A percentile compares a stretch with the other conserved stretches of the same genome.
Evolutionary conservation across 2,329 filamentous ascomycete genomes (phyloP).

Genomic region (Sporothrix protearum): DNA sequence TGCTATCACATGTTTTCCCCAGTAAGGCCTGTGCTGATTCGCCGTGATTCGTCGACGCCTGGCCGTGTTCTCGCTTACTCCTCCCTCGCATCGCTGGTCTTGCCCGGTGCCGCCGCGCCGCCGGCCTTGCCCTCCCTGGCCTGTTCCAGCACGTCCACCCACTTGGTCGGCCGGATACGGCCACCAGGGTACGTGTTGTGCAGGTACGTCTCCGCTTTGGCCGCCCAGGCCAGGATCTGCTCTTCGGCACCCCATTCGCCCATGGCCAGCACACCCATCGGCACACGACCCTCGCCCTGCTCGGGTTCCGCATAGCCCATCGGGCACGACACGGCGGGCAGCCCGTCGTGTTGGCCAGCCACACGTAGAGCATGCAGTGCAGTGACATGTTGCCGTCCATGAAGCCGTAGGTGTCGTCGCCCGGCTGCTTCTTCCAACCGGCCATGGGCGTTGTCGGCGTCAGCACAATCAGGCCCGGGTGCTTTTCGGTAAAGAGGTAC

Average conservation of each 20-base stretch:
- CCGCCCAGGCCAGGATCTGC: slow-evolving; percentile 57
- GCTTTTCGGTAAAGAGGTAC: slow-evolving; percentile 62
- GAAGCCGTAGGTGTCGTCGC: slow-evolving; percentile 65
- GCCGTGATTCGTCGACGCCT: background rate
- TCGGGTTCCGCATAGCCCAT: slow-evolving; percentile 65
- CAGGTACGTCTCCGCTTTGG: slow-evolving; percentile 55
- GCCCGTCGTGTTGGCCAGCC: slow-evolving; percentile 78
- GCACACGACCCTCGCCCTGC: slow-evolving; percentile 56
- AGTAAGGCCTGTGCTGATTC: background rate
- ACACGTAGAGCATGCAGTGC: slow-evolving; percentile 81
- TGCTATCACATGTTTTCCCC: background rate
- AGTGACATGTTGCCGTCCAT: slow-evolving; percentile 70
- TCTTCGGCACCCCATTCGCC: slow-evolving; percentile 66
- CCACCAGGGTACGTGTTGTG: slow-evolving; percentile 45
- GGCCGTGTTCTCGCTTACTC: background rate
- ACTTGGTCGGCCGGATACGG: slow-evolving; percentile 49
- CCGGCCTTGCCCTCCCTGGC: slow-evolving; percentile 32
- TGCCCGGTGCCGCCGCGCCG: background rate
- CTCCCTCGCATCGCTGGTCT: background rate
- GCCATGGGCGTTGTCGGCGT: slow-evolving; percentile 72
- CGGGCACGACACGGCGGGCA: slow-evolving; percentile 70
- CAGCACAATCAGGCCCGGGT: slow-evolving; percentile 74
- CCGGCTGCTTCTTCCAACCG: slow-evolving; percentile 64
- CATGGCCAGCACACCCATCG: slow-evolving; percentile 61
- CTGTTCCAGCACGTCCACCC: slow-evolving; percentile 54